A percentile compares a stretch with the other conserved stretches of the same genome.
Evolutionary conservation across 2,329 filamentous ascomycete genomes (phyloP).

Genomic region (Colletotrichum magnum): DNA sequence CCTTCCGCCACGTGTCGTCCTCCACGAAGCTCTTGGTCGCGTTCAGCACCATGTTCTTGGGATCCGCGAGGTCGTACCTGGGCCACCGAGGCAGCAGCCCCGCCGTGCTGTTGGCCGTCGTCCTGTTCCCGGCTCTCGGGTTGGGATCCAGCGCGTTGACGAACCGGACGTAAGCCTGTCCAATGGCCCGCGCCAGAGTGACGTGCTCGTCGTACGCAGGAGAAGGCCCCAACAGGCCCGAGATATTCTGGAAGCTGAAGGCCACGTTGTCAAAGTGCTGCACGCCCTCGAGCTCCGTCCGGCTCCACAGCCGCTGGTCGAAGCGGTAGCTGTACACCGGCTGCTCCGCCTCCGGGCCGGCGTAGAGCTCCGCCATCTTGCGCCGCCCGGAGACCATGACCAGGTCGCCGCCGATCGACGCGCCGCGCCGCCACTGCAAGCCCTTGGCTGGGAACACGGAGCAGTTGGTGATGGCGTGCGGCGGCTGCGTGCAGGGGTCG

Average conservation of each 20-base stretch:
- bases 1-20: conserved; percentile 61
- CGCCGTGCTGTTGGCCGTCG: conserved; percentile 2
- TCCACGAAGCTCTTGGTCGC: conserved; percentile 60
- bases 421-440: conserved; percentile 59
- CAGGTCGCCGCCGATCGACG: conserved; percentile 61
- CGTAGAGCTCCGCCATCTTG: conserved; percentile 59
- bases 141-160: conserved; percentile 61
- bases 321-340: conserved; percentile 65
- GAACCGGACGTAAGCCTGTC: conserved; percentile 59
- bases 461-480: conserved; percentile 57
- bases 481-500: conserved; percentile 61
- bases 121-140: conserved; percentile 32
- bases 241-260: conserved; percentile 66
- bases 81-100: conserved; percentile 57
- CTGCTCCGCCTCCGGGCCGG: conserved; percentile 45
- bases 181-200: conserved; percentile 53
- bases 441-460: conserved; percentile 50
- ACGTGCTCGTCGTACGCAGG: conserved; percentile 57
- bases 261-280: conserved; percentile 65
- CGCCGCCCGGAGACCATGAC: conserved; percentile 64
- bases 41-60: conserved; percentile 62
- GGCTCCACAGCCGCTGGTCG: conserved; percentile 61
- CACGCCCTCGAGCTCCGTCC: conserved; percentile 54
- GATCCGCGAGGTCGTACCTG: conserved; percentile 52
- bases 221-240: conserved; percentile 60